These are phyloP conservation scores for Pleurotus djamor DNA, from an alignment of 768 basidiomycete genomes.

Conservation along the genomic window DNA sequence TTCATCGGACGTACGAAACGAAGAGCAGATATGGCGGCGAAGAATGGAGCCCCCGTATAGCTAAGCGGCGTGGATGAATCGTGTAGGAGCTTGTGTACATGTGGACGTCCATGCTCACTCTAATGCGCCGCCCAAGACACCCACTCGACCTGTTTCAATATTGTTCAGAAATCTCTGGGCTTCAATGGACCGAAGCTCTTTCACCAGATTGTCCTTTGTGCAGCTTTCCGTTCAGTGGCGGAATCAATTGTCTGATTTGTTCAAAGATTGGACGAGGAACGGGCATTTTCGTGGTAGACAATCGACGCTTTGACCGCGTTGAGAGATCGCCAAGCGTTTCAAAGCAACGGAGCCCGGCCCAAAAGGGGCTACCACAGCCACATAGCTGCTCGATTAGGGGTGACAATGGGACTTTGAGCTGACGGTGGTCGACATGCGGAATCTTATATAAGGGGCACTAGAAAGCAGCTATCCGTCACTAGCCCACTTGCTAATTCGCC, in stretches of 20 bases:
- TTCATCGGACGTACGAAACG: slow-evolving; percentile 57
- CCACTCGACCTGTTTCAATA: slow-evolving; percentile 69
- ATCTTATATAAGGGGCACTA: slow-evolving; percentile 7
- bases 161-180: background rate
- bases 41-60: slow-evolving; percentile 97
- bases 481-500: background rate
- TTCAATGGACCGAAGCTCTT: slow-evolving; percentile 14
- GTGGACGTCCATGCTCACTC: slow-evolving; percentile 56
- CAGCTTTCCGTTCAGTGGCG: slow-evolving; percentile 82
- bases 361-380: too few relatives aligned
- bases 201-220: slow-evolving; percentile 95
- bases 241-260: slow-evolving; percentile 81
- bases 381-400: too few relatives aligned
- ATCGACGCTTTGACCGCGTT: too few relatives aligned
- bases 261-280: slow-evolving; percentile 59
- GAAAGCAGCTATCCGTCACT: background rate
- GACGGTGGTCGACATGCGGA: slow-evolving; percentile 1
- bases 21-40: slow-evolving; percentile 88
- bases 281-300: slow-evolving; percentile 41
- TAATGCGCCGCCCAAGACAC: slow-evolving; percentile 89
- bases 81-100: background rate
- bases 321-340: too few relatives aligned
- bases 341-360: too few relatives aligned
- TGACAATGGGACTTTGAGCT: background rate
- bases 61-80: slow-evolving; percentile 33